These are phyloP conservation scores for Chamaenerion angustifolium DNA, from an alignment of 345 rosid species.

Conservation along the genomic window DNA sequence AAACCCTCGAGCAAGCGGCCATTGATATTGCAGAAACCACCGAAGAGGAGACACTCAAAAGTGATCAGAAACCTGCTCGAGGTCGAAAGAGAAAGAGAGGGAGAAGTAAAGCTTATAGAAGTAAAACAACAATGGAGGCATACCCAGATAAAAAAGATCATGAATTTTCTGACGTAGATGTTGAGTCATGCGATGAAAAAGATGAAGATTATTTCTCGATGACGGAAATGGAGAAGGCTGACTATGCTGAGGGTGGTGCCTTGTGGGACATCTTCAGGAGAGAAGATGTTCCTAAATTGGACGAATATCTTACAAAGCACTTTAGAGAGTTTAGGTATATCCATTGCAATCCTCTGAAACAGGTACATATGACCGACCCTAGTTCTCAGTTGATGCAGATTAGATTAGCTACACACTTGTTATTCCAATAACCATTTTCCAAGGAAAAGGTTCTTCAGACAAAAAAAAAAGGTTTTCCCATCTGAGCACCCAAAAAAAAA, in stretches of 20 bases:
- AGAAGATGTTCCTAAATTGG: slow-evolving; percentile 33
- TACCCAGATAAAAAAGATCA: slow-evolving; percentile 1
- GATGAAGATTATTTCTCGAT: slow-evolving; percentile 2
- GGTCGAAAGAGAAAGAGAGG: slow-evolving; percentile 9
- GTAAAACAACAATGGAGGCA: not conserved
- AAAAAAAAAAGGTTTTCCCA: not conserved
- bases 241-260: slow-evolving; percentile 25
- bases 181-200: not conserved
- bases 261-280: slow-evolving; percentile 40
- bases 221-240: slow-evolving; percentile 1
- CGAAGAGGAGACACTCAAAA: not conserved
- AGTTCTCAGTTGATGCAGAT: no score
- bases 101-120: not conserved
- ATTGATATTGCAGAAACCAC: not conserved
- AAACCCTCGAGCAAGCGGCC: no score
- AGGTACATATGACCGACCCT: slow-evolving; percentile 11
- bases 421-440: not conserved
- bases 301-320: slow-evolving; percentile 27
- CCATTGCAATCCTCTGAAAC: slow-evolving; percentile 18
- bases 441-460: not conserved
- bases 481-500: no score
- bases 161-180: not conserved
- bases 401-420: no score
- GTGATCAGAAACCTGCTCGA: slow-evolving; percentile 2
- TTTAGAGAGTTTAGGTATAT: slow-evolving; percentile 28